phyloP scores from a whole-genome alignment of 2,329 filamentous ascomycete species.

The Purpureocillium takamizusanense region DNA sequence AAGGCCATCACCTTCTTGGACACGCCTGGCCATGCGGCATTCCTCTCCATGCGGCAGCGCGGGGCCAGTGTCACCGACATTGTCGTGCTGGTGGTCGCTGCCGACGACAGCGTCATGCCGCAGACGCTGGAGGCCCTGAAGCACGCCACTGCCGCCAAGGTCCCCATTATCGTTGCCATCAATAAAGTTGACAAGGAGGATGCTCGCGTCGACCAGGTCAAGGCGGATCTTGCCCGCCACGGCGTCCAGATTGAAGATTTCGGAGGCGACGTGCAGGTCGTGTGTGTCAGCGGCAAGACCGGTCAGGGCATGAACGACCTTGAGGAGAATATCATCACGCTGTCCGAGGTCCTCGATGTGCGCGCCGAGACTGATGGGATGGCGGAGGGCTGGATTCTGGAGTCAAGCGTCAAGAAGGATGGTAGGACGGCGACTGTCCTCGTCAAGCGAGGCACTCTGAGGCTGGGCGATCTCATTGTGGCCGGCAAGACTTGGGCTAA shows the following conservation, averaged over 20 bases:
- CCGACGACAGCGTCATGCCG: slow-evolving; percentile 94
- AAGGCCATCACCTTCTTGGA: slow-evolving; percentile 95
- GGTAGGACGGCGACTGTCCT: slow-evolving; percentile 85
- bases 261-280: slow-evolving; percentile 88
- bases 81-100: slow-evolving; percentile 88
- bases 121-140: slow-evolving; percentile 95
- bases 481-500: slow-evolving; percentile 84
- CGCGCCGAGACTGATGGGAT: slow-evolving; percentile 68
- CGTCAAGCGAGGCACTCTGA: slow-evolving; percentile 78
- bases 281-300: slow-evolving; percentile 87
- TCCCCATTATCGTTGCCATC: slow-evolving; percentile 95
- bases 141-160: slow-evolving; percentile 76
- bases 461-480: slow-evolving; percentile 71
- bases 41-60: slow-evolving; percentile 89
- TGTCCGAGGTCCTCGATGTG: slow-evolving; percentile 85
- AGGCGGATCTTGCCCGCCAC: slow-evolving; percentile 73
- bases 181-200: slow-evolving; percentile 93
- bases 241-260: slow-evolving; percentile 91
- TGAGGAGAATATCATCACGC: slow-evolving; percentile 79
- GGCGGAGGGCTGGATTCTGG: slow-evolving; percentile 89
- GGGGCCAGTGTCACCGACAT: slow-evolving; percentile 96
- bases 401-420: slow-evolving; percentile 76
- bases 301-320: slow-evolving; percentile 84
- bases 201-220: slow-evolving; percentile 72
- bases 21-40: slow-evolving; percentile 92